Base-by-base conservation (phyloP, 169 alveolate genomes). In the Eimeria falciformis region DNA sequence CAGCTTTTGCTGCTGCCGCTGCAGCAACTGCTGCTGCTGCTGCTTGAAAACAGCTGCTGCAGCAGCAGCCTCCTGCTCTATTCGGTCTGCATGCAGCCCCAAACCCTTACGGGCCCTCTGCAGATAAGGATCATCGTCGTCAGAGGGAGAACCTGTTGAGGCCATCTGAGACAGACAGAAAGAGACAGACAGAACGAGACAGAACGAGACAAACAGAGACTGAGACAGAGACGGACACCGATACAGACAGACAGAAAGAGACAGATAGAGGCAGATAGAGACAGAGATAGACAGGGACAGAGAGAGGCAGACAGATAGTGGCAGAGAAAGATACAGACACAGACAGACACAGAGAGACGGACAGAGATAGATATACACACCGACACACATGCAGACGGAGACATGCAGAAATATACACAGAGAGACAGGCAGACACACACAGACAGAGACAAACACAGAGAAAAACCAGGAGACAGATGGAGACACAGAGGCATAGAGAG, bases 61-160 rank as follows among this genome's bases (percentile, higher is more conserved):
- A n/a, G 73, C 73, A n/a, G 73, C 73, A 18, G 73, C 73, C n/a
- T 62, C 73, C n/a, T 62, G 37, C 73, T 62, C 37, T 18, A 62
- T 2, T n/a, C 73, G 73, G 29, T 62, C 73, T 9, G 37, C n/a
- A n/a, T 62, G n/a, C 73, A 62, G 6, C 37, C 73, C 73, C 11
- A 14, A n/a, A n/a, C 73, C 73, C 6, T 29, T 12, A n/a, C 37
- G 73, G 29, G 73, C 73, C n/a, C 73, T 12, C 73, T n/a, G 73
- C 29, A 9, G 11, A 62, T 62, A 14, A n/a, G 73, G n/a, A 29
- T 62, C 73, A 18, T 14, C 73, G 11, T n/a, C 37, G n/a, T n/a
- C 12, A 14, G n/a, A n/a, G 2, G 7, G 73, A 14, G 73, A 29
- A n/a, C 37, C 2, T n/a, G 37, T 29, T 29, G 11, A 9, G 12